Conservation (phyloP, 2,329 filamentous ascomycete genomes). For the Fusarium vanettenii region DNA sequence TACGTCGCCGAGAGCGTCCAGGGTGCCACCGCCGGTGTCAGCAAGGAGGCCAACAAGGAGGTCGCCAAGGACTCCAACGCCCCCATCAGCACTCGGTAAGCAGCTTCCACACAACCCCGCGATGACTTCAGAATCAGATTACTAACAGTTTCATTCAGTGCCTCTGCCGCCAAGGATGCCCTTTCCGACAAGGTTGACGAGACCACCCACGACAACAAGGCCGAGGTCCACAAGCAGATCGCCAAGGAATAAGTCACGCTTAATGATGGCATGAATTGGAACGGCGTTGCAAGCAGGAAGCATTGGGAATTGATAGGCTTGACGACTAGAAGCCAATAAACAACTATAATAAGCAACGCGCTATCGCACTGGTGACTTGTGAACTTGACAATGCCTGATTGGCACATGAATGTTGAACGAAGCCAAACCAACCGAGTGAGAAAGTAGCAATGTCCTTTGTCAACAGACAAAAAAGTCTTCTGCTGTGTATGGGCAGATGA, state of each 20-base stretch:
- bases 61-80: conserved; percentile 72
- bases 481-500: neutral
- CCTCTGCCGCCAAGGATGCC: conserved; percentile 61
- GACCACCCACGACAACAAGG: conserved; percentile 54
- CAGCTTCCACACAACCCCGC: neutral
- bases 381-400: neutral
- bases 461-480: too few relatives aligned
- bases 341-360: neutral
- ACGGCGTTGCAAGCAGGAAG: conserved; percentile 20
- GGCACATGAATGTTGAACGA: neutral
- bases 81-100: conserved; percentile 65
- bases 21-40: conserved; percentile 65
- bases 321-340: conserved; percentile 10
- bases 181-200: conserved; percentile 61
- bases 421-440: neutral
- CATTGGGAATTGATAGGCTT: conserved; percentile 10
- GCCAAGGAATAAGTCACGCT: conserved; percentile 45
- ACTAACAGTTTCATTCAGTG: conserved; percentile 50
- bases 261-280: conserved; percentile 5
- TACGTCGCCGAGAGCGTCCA: conserved; percentile 76
- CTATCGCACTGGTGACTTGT: neutral
- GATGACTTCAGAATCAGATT: neutral
- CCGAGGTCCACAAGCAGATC: conserved; percentile 55
- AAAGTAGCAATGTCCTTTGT: neutral
- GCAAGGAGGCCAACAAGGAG: conserved; percentile 78